Evolutionary conservation across 768 basidiomycete genomes (phyloP), one percentile per base, ranked within the genome.

Genomic region (Agaricus subrufescens): DNA sequence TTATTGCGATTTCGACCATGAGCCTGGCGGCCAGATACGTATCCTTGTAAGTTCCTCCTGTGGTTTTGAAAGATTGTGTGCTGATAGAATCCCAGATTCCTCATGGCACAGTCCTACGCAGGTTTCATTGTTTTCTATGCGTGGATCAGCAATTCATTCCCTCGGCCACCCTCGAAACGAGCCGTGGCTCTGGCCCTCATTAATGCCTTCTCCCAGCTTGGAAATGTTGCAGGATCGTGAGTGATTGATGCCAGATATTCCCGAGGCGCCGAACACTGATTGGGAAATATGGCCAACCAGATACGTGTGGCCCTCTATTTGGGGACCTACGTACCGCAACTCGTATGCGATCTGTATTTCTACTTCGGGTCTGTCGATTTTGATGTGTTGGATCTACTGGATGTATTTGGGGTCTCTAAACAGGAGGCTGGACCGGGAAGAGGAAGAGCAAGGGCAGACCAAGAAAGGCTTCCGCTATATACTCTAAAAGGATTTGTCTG

Each of bases 201-300:
- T 65, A 91, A 93, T 68, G 83, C 86, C 27, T 88, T 89, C 69
- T 84, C 86, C 30, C 86, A 91, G 65, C 75, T 94, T 27, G 94
- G 93, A 4, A 95, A 94, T 69, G 76, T 95, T 54, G 77, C 86
- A 15, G 91, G 92, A 60, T 86, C 89, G 74, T 91, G 72, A 72
- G 82, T 83, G 5, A 34, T n/a, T 31, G 42, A 34, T 65, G 62
- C 12, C 27, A 50, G 58, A 25, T 48, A 31, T 19, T 27, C 45
- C 45, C 42, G 31, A 29, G 29, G 47, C 37, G 23, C 48, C 38
- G 46, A 43, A 38, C 9, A 54, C 52, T 60, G 50, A 63, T 50
- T 50, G 15, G 38, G 27, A 42, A 52, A 23, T 10, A 56, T 23
- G 43, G 44, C 6, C 12, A 46, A 62, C 43, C 60, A 84, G 83